Evolutionary conservation across 306 rosid species (phyloP), one percentile per base, ranked within the genome.

Genomic region (Spatholobus suberectus): DNA sequence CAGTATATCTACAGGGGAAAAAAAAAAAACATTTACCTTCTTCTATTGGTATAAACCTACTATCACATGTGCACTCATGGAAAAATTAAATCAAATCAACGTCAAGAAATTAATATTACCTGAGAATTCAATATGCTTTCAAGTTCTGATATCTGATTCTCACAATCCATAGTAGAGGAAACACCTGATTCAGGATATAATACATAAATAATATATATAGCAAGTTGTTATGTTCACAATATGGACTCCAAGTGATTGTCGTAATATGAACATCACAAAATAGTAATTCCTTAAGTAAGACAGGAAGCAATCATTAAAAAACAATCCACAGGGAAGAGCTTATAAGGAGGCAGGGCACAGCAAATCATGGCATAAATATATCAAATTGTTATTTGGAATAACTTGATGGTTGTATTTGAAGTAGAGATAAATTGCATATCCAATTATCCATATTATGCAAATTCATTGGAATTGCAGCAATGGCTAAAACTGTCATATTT

Each of bases 61-160:
- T 79, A 71, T 67, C 43, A 35, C 70, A 34, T 29, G 77, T 76
- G 69, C 72, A 65, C 66, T 67, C 63, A 9, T 55, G 63, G 74
- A 35, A 77, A 70, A 72, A 29, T 32, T 63, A 66, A 62, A 34
- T 35, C 38, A 57, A 72, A 63, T 70, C 63, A 73, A 38, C 24
- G 61, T 26, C 24, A 57, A 15, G 29, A 78, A 73, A 49, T 69
- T 55, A 77, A 58, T 47, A 62, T 79, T 88, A 91, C 99, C 97
- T 82, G 88, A 4, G 96, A 90, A 78, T 93, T 97, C 90, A 96
- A 71, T 83, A 85, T 85, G 72, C 76, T 85, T 88, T 96, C 99
- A 70, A 96, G 98, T 44, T 91, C 94, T 37, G 87, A 87, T 81
- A 93, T 89, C 81, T 96, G 99, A 81, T 76, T 85, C 87, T 91